Base-by-base conservation (phyloP, 768 basidiomycete species). In the Mycena belliarum region DNA sequence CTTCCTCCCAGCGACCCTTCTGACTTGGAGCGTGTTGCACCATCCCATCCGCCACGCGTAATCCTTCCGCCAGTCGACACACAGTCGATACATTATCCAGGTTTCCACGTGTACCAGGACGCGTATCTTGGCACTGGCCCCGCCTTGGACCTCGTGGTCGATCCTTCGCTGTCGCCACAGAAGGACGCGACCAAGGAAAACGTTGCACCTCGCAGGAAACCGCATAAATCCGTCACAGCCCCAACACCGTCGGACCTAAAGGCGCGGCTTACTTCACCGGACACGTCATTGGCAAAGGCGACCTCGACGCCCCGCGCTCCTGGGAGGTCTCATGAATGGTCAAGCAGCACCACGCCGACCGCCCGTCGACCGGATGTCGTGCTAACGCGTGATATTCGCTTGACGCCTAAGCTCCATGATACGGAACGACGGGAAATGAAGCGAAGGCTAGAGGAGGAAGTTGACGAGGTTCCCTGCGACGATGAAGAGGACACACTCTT, bases 61-160 rank as follows among this genome's bases (percentile, higher is more conserved):
- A 70, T 76, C 20, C 78, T 76, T 23, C 75, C 76, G 26, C 74
- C 70, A 18, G 66, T 73, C 26, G 78, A 86, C 65, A 79, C 79
- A 1, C 76, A 79, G 43, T 87, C 85, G 16, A 74, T 79, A 37
- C 87, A 88, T 63, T 87, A 86, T 67, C 88, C 88, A 14, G 87
- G 87, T 16, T 89, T 89, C 63, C 69, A 73, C 37, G 79, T 88
- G 42, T 79, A 80, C 64, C 79, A 73, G 64, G 87, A 88, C 62
- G 63, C 74, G n/a, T 67, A 74, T 48, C 54, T 68, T 37, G 43
- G 68, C n/a, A 52, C 56, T 23, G 32, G 59, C 8, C 47, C 66
- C 12, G 40, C 59, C 18, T 26, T 62, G n/a, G 16, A 28, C 50
- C 16, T 24, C 55, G 40, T 50, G 12, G 25, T 25, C 25, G 38